Base-by-base conservation (phyloP, 2,329 filamentous ascomycete genomes). In the Fonsecaea monophora region DNA sequence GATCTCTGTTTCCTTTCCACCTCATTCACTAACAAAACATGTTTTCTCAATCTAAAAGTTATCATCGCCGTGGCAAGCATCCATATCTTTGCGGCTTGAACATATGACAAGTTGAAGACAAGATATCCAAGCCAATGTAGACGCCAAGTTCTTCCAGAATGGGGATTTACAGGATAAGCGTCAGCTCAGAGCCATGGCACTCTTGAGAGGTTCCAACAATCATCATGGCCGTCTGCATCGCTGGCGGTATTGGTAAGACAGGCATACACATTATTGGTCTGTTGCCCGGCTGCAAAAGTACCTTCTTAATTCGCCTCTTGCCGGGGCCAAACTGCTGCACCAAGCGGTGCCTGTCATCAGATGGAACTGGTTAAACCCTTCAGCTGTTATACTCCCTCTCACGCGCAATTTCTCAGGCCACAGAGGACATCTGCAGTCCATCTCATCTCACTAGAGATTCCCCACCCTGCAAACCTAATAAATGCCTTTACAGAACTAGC, bases 401-500 rank as follows among this genome's bases (percentile, higher is more conserved):
- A 45, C 15, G 18, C 4, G 45, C 3, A 34, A 21, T 8, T 61
- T 57, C n/a, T 34, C n/a, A 12, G 21, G 37, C 4, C 13, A 10
- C 6, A 40, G 25, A 40, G 15, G 13, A 53, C 58, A 18, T 30
- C 18, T 45, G 64, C 58, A 15, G 40, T 66, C 37, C 58, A 62
- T 38, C 13, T 58, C 2, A 34, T 58, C 12, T 30, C 58, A n/a
- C 37, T 37, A 13, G 35, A 55, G 34, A 45, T 66, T n/a, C 5
- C 40, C 2, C 38, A 62, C 13, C 15, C 37, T 10, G 50, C 38
- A 15, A 4, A 35, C 9, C 6, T 25, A 37, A 57, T 57, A 38
- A 58, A 66, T 32, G 45, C 37, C 13, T 62, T 62, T 18, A 57
- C 62, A 18, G 58, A 66, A 8, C n/a, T 37, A 25, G 58, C 57